Conservation (phyloP, 176 grass and related monocot species). For the Puccinellia tenuiflora region DNA sequence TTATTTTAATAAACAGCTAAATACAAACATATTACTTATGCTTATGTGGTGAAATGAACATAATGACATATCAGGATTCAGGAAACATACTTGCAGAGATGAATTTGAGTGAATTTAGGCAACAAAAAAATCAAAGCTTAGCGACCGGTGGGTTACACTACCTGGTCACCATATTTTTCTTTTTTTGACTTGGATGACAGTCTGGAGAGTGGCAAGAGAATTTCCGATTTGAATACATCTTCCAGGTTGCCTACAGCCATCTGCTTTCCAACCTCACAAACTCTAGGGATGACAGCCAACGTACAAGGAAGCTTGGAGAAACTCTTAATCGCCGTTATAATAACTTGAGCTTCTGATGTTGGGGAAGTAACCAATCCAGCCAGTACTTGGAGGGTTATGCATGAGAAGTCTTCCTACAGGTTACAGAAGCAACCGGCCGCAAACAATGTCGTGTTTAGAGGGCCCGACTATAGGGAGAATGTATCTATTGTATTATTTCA, state of each 20-base stretch:
- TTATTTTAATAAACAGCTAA: no score
- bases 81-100: constrained; percentile 18
- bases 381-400: constrained; percentile 46
- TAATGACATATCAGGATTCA: neutral
- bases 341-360: constrained; percentile 28
- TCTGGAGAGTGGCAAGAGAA: no score
- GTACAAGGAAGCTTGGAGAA: constrained; percentile 60
- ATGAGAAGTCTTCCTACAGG: constrained; percentile 64
- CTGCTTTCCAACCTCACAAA: constrained; percentile 23
- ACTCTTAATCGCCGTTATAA: constrained; percentile 44
- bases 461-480: no score
- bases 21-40: no score
- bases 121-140: no score
- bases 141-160: no score
- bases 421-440: no score
- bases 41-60: no score
- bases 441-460: no score
- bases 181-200: no score
- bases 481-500: no score
- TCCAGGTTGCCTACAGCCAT: constrained; percentile 34
- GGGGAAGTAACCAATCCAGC: constrained; percentile 36
- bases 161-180: no score
- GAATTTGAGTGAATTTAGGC: neutral
- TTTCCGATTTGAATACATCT: neutral
- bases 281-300: constrained; percentile 8